Evolutionary conservation across 768 basidiomycete species (phyloP).

Genomic region (Tulasnella sp.): DNA sequence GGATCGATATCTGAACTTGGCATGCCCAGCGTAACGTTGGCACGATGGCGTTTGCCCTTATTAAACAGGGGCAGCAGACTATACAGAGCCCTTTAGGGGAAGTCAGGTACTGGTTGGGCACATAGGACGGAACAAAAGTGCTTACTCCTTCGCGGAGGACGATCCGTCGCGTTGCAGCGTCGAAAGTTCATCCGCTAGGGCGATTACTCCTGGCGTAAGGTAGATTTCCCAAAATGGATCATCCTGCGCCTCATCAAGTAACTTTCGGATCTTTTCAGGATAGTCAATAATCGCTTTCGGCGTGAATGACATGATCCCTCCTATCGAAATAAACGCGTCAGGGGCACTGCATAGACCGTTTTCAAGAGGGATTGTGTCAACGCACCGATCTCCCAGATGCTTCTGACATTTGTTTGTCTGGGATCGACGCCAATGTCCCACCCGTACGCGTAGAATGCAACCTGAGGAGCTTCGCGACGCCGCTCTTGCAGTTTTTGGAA

Average conservation of each 20-base stretch:
- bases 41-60: background rate
- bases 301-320: constrained; percentile 12
- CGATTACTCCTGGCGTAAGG: constrained; percentile 3
- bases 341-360: background rate
- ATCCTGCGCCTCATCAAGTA: constrained; percentile 1
- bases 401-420: background rate
- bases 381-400: background rate
- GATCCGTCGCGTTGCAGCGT: background rate
- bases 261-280: background rate
- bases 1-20: background rate
- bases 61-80: background rate
- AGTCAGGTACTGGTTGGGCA: background rate
- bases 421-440: background rate
- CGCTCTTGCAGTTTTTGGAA: constrained; percentile 8
- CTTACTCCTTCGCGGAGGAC: background rate
- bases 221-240: constrained; percentile 22
- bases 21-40: constrained; percentile 2
- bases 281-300: background rate
- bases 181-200: constrained; percentile 10
- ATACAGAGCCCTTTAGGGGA: background rate
- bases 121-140: too few relatives aligned
- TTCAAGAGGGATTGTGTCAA: background rate
- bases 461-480: background rate
- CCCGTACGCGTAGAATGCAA: constrained; percentile 8
- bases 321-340: background rate